These are phyloP conservation scores for Auricularia sp. DNA, from an alignment of 768 basidiomycete genomes.

Conservation along the genomic window DNA sequence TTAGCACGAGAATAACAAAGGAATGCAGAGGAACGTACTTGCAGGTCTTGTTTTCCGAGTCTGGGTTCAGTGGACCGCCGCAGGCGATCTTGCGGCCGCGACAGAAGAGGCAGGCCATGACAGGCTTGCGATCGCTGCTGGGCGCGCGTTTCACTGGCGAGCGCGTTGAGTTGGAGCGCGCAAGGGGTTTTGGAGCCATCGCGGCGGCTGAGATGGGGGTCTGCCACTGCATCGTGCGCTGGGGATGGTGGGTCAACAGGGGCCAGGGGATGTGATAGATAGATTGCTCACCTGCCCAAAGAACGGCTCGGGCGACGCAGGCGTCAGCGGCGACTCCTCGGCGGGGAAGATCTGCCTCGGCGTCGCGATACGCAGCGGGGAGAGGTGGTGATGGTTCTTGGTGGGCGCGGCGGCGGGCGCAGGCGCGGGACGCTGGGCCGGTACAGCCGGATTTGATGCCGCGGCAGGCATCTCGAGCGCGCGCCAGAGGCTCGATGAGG, in stretches of 20 bases:
- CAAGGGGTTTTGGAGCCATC: background rate
- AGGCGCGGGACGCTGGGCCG: background rate
- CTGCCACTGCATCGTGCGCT: background rate
- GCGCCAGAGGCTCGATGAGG: background rate
- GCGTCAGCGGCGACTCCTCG: background rate
- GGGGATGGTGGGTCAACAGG: background rate
- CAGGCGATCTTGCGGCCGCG: conserved; percentile 62
- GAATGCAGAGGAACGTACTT: conserved; percentile 36
- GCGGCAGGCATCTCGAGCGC: background rate
- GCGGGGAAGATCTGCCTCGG: background rate
- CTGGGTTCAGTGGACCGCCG: conserved; percentile 21
- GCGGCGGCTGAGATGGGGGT: background rate
- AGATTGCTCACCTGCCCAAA: background rate
- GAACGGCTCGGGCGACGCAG: background rate
- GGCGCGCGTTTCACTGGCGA: background rate
- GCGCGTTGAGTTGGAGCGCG: background rate
- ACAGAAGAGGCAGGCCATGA: conserved; percentile 55
- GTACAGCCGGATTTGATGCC: background rate
- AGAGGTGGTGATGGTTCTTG: background rate
- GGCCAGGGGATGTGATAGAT: too few relatives aligned
- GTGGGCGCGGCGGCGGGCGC: background rate
- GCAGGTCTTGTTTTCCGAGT: conserved; percentile 47
- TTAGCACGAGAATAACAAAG: conserved; percentile 5
- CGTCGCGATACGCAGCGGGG: background rate
- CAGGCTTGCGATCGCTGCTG: conserved; percentile 31